Conservation (phyloP, 2,329 filamentous ascomycete genomes). For the Paraphoma chrysanthemicola region DNA sequence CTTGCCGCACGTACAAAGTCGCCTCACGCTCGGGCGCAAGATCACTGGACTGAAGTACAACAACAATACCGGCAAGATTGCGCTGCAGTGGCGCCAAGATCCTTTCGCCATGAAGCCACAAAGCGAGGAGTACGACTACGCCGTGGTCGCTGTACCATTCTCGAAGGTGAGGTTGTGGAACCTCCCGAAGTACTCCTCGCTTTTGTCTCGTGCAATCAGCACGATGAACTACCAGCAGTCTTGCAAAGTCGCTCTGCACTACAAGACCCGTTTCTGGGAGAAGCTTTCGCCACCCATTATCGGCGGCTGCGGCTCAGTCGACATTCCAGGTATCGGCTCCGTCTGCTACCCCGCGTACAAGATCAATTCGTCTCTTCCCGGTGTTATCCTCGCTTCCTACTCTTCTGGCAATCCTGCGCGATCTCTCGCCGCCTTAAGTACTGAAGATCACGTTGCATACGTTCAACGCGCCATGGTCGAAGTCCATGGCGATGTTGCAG, state of each 20-base stretch:
- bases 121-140: slow-evolving; percentile 68
- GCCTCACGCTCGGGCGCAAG: slow-evolving; percentile 63
- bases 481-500: slow-evolving; percentile 68
- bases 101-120: slow-evolving; percentile 52
- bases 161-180: slow-evolving; percentile 69
- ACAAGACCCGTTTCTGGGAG: slow-evolving; percentile 69
- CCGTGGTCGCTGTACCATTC: slow-evolving; percentile 70
- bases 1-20: slow-evolving; percentile 65
- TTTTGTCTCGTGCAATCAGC: slow-evolving; percentile 57
- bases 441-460: slow-evolving; percentile 68
- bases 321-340: slow-evolving; percentile 67
- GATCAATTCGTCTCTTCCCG: slow-evolving; percentile 68
- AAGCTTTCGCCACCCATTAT: slow-evolving; percentile 63
- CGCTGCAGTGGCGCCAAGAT: slow-evolving; percentile 63
- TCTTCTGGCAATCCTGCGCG: slow-evolving; percentile 54
- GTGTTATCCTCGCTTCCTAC: slow-evolving; percentile 69
- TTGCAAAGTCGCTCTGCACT: slow-evolving; percentile 71
- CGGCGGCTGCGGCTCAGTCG: slow-evolving; percentile 67
- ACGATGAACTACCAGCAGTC: slow-evolving; percentile 58
- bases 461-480: slow-evolving; percentile 71
- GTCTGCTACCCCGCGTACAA: slow-evolving; percentile 73
- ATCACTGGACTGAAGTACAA: slow-evolving; percentile 65
- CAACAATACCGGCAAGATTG: slow-evolving; percentile 59
- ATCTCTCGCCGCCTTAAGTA: slow-evolving; percentile 58
- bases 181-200: slow-evolving; percentile 61